phyloP scores from a whole-genome alignment of 1,139 yeast genomes.

The Nakaseomyces bracarensis region DNA sequence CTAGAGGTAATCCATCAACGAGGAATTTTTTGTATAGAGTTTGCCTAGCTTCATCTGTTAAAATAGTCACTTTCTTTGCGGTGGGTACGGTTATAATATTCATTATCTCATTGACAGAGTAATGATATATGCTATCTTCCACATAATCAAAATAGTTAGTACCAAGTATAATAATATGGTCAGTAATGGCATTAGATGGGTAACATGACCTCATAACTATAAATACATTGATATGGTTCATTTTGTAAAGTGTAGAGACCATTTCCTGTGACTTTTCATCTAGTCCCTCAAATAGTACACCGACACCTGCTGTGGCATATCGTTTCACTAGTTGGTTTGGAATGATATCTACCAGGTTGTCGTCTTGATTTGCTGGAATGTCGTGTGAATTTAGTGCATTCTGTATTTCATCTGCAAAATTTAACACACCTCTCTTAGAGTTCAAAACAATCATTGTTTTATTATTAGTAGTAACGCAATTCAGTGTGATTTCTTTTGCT shows the following conservation, averaged over 20 bases:
- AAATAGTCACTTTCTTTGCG: constrained; percentile 41
- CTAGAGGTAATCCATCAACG: constrained; percentile 71
- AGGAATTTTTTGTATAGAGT: constrained; percentile 66
- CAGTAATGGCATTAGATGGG: constrained; percentile 43
- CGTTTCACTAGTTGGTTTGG: constrained; percentile 33
- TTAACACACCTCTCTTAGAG: background rate
- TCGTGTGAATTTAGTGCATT: background rate
- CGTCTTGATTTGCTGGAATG: background rate
- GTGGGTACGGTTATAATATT: constrained; percentile 54
- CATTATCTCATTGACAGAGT: constrained; percentile 53
- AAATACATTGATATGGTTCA: constrained; percentile 45
- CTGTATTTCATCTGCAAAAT: background rate
- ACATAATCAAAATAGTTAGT: constrained; percentile 67
- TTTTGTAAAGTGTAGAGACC: constrained; percentile 46
- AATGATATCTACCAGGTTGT: constrained; percentile 33
- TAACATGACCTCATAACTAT: constrained; percentile 54
- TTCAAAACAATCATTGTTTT: constrained; percentile 45
- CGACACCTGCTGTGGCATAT: constrained; percentile 50
- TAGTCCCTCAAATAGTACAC: constrained; percentile 56
- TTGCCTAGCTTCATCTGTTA: constrained; percentile 49
- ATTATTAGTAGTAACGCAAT: constrained; percentile 1
- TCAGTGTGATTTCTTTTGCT: constrained; percentile 33
- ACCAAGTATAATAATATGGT: constrained; percentile 55
- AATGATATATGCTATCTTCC: constrained; percentile 64
- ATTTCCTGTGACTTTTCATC: constrained; percentile 42